Conservation (phyloP, 345 rosid genomes). For the Limnanthes douglasii region DNA sequence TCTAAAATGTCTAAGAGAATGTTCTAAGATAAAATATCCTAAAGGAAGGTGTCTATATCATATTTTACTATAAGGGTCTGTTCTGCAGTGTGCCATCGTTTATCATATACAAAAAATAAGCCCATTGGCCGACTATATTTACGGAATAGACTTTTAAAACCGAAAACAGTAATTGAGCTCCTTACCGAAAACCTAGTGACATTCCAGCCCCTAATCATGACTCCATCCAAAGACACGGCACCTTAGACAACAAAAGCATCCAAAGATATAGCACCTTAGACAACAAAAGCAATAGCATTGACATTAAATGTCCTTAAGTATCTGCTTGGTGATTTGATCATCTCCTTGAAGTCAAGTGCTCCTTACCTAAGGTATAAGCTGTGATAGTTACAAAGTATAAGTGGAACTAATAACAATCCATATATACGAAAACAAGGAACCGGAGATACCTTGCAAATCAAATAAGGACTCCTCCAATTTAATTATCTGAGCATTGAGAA, state of each 20-base stretch:
- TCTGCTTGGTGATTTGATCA: slow-evolving; percentile 38
- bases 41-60: no score
- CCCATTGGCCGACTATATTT: no score
- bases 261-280: slow-evolving; percentile 87
- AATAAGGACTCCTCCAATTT: slow-evolving; percentile 46
- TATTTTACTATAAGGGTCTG: no score
- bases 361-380: slow-evolving; percentile 13
- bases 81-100: no score
- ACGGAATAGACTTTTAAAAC: no score
- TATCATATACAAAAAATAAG: no score
- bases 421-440: no score
- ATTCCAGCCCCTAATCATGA: slow-evolving; percentile 55
- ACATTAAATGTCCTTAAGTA: slow-evolving; percentile 55
- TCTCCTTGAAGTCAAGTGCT: slow-evolving; percentile 34
- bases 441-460: slow-evolving; percentile 51
- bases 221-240: slow-evolving; percentile 95
- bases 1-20: no score
- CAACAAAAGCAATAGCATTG: slow-evolving; percentile 57
- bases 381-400: slow-evolving; percentile 8
- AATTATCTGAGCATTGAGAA: slow-evolving; percentile 31
- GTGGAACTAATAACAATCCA: no score
- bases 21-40: no score
- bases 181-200: slow-evolving; percentile 56
- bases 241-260: slow-evolving; percentile 70
- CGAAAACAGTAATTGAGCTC: neutral